phyloP scores from a whole-genome alignment of 345 rosid species.

The Garcia nutans region DNA sequence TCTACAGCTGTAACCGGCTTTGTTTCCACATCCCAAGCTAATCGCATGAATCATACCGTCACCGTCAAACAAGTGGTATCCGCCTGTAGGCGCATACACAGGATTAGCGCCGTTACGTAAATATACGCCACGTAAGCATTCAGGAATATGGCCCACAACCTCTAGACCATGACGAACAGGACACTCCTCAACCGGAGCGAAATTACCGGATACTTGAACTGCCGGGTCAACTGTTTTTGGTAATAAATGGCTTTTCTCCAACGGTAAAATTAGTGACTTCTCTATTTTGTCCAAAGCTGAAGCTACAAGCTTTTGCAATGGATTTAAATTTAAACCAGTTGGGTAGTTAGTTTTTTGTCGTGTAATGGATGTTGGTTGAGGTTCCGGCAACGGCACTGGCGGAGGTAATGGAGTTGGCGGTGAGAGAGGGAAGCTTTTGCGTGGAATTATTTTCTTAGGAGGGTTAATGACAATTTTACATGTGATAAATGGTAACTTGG shows the following conservation, averaged over 20 bases:
- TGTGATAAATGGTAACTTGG: slow-evolving; percentile 9
- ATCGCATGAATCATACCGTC: slow-evolving; percentile 92
- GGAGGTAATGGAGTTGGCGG: neutral
- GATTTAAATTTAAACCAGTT: slow-evolving; percentile 35
- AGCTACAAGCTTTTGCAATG: slow-evolving; percentile 39
- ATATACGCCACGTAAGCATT: slow-evolving; percentile 54
- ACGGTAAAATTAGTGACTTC: slow-evolving; percentile 22
- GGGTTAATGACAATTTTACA: slow-evolving; percentile 31
- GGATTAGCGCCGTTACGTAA: slow-evolving; percentile 83
- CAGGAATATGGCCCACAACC: slow-evolving; percentile 56
- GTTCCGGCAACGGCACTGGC: neutral
- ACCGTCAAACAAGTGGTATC: slow-evolving; percentile 79
- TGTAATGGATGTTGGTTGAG: neutral
- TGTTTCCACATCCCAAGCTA: slow-evolving; percentile 32
- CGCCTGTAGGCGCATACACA: slow-evolving; percentile 47
- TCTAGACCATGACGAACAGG: slow-evolving; percentile 54
- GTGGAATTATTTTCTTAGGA: slow-evolving; percentile 16
- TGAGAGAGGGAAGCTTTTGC: neutral
- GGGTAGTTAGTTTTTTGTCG: slow-evolving; percentile 2
- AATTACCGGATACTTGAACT: slow-evolving; percentile 63
- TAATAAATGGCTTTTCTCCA: slow-evolving; percentile 32
- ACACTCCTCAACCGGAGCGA: slow-evolving; percentile 64
- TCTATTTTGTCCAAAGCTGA: slow-evolving; percentile 42
- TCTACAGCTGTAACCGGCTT: slow-evolving; percentile 61
- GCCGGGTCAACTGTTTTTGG: slow-evolving; percentile 42